phyloP scores from a whole-genome alignment of 176 grass and related monocot species.

The Phoenix roebelenii region DNA sequence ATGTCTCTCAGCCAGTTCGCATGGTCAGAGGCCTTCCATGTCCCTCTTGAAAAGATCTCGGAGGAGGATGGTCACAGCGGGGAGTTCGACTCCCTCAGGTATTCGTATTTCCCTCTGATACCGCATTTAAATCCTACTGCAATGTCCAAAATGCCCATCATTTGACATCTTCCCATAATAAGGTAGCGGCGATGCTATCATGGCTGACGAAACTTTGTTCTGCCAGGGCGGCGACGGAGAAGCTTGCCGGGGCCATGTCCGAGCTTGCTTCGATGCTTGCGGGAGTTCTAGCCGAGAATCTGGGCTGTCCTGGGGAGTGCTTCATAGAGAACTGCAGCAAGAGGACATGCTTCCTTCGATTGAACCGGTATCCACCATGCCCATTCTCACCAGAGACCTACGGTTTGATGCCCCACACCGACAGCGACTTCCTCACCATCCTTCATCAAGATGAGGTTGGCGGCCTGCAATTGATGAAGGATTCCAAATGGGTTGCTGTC shows the following conservation, averaged over 20 bases:
- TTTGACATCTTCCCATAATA: too few relatives aligned
- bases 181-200: too few relatives aligned
- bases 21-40: slow-evolving; percentile 92
- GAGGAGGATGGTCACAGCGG: slow-evolving; percentile 33
- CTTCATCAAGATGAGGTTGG: slow-evolving; percentile 57
- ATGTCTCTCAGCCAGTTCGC: slow-evolving; percentile 62
- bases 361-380: slow-evolving; percentile 84
- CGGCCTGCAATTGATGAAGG: slow-evolving; percentile 70
- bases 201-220: too few relatives aligned
- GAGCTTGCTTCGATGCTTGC: slow-evolving; percentile 45
- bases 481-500: slow-evolving; percentile 53
- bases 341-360: slow-evolving; percentile 66
- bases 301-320: slow-evolving; percentile 18
- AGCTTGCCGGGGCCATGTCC: slow-evolving; percentile 47
- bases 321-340: slow-evolving; percentile 62
- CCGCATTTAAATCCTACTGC: too few relatives aligned
- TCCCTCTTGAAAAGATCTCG: slow-evolving; percentile 50
- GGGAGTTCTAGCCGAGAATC: slow-evolving; percentile 37
- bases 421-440: slow-evolving; percentile 93
- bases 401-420: slow-evolving; percentile 81
- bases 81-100: slow-evolving; percentile 64
- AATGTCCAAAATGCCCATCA: too few relatives aligned
- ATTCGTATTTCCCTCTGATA: not conserved
- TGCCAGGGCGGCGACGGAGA: slow-evolving; percentile 56
- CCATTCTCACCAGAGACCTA: slow-evolving; percentile 42